Evolutionary conservation across 1,139 yeast species (phyloP).

Genomic region (Protomyces gravidus): DNA sequence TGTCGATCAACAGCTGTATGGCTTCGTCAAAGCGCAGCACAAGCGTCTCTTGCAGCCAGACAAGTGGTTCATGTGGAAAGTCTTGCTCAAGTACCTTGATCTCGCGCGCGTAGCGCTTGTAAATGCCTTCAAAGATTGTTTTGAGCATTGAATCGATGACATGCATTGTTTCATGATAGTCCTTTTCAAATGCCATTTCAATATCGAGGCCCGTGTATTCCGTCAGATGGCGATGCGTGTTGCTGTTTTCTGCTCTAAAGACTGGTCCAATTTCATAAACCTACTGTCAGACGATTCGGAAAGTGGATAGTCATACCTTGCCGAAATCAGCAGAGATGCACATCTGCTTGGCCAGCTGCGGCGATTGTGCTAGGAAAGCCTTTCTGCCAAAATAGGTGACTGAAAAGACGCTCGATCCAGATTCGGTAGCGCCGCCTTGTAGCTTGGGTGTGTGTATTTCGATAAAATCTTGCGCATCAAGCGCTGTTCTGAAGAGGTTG

Average conservation of each 20-base stretch:
- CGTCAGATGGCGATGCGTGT: slow-evolving; percentile 98
- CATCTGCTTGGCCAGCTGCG: slow-evolving; percentile 96
- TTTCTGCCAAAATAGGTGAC: slow-evolving; percentile 85
- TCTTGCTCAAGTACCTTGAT: slow-evolving; percentile 86
- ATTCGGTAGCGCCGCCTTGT: slow-evolving; percentile 93
- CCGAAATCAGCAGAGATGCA: slow-evolving; percentile 96
- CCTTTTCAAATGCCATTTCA: slow-evolving; percentile 98
- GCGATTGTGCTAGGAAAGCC: slow-evolving; percentile 95
- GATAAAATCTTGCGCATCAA: slow-evolving; percentile 61
- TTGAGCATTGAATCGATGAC: slow-evolving; percentile 78
- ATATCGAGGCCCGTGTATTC: slow-evolving; percentile 95
- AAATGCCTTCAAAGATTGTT: slow-evolving; percentile 79
- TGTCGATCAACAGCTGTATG: slow-evolving; percentile 73
- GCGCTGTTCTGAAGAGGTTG: slow-evolving; percentile 80
- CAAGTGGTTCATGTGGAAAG: slow-evolving; percentile 87
- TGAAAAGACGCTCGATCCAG: slow-evolving; percentile 95
- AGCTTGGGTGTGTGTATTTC: slow-evolving; percentile 96
- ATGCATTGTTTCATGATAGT: slow-evolving; percentile 90
- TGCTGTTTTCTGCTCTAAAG: slow-evolving; percentile 97
- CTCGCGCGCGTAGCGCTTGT: slow-evolving; percentile 71
- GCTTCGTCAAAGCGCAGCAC: slow-evolving; percentile 87
- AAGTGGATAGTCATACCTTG: slow-evolving; percentile 29
- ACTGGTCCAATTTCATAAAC: slow-evolving; percentile 97
- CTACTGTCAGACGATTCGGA: slow-evolving; percentile 36
- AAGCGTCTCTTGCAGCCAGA: slow-evolving; percentile 81